Percentiles rank a stretch among this genome's conserved stretches.
phyloP scores from a whole-genome alignment of 805 yeast genomes.

The Kuraishia hungarica region DNA sequence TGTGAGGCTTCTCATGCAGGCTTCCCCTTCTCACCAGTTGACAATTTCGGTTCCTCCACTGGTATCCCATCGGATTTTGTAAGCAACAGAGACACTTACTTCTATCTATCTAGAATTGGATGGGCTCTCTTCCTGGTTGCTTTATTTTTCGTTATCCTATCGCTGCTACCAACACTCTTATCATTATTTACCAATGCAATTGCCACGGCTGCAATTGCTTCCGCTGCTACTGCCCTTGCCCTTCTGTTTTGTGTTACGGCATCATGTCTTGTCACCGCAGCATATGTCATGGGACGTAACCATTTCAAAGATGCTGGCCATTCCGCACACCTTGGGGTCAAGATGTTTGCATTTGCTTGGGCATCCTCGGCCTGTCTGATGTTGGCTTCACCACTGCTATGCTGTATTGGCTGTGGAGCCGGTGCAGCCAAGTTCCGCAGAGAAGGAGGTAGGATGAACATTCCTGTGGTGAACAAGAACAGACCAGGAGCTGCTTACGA shows the following conservation, averaged over 20 bases:
- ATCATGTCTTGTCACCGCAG: slow-evolving; percentile 44
- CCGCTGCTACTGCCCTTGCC: slow-evolving; percentile 19
- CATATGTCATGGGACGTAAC: slow-evolving; percentile 43
- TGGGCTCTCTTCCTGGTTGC: slow-evolving; percentile 58
- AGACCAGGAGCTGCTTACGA: background rate
- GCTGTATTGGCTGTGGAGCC: background rate
- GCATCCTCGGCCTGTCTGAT: slow-evolving; percentile 25
- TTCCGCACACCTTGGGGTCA: slow-evolving; percentile 34
- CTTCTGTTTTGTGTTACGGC: slow-evolving; percentile 35
- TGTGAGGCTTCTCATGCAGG: slow-evolving; percentile 61
- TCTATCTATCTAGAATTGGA: slow-evolving; percentile 59
- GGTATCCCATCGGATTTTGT: slow-evolving; percentile 49
- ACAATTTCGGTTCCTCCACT: slow-evolving; percentile 50
- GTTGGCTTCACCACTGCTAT: slow-evolving; percentile 2
- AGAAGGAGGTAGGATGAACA: background rate
- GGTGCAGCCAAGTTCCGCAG: background rate
- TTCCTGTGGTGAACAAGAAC: background rate
- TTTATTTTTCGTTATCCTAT: slow-evolving; percentile 41
- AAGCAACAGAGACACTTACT: slow-evolving; percentile 41
- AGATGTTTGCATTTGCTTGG: slow-evolving; percentile 60
- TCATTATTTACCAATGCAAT: slow-evolving; percentile 16
- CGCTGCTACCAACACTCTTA: slow-evolving; percentile 20
- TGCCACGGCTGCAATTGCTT: slow-evolving; percentile 21
- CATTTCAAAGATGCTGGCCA: slow-evolving; percentile 36
- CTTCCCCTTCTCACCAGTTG: slow-evolving; percentile 76